Conservation (phyloP, 768 basidiomycete species). For the Termitomyces sp. region DNA sequence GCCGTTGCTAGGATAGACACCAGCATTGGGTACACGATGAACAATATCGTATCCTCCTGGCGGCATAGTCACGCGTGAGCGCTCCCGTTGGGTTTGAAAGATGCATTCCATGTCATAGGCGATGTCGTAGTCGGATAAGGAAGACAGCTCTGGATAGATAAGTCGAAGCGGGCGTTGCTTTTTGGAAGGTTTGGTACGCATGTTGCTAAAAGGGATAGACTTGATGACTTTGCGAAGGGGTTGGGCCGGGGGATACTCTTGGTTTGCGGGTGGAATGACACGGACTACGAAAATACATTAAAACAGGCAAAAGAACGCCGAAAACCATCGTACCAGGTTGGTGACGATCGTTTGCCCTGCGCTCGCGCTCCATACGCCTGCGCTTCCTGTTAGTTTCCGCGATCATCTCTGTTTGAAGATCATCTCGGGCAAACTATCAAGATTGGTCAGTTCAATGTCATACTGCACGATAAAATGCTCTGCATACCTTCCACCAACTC, state of each 20-base stretch:
- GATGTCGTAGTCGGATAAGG: conserved; percentile 48
- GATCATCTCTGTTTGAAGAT: conserved; percentile 84
- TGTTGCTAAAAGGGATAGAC: conserved; percentile 47
- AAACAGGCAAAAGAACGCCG: background rate
- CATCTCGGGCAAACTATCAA: conserved; percentile 67
- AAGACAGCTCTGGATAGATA: conserved; percentile 45
- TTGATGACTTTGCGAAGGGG: conserved; percentile 69
- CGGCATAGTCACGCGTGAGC: conserved; percentile 18
- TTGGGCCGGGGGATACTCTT: conserved; percentile 53
- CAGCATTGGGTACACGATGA: conserved; percentile 13
- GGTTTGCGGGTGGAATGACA: conserved; percentile 55
- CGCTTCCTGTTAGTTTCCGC: conserved; percentile 87
- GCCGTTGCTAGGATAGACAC: conserved; percentile 1
- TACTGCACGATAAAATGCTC: conserved; percentile 15
- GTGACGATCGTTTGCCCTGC: conserved; percentile 74
- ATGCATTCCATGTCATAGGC: conserved; percentile 55
- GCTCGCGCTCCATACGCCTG: conserved; percentile 81
- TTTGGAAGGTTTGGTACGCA: conserved; percentile 25
- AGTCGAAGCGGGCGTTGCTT: conserved; percentile 24
- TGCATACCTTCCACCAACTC: conserved; percentile 84
- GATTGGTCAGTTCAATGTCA: conserved; percentile 9
- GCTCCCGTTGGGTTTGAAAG: conserved; percentile 38
- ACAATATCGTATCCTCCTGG: conserved; percentile 17
- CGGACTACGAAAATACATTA: conserved; percentile 41
- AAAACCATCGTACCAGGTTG: conserved; percentile 56